Evolutionary conservation across 139 green algal genomes (phyloP), one percentile per base, ranked within the genome.

Genomic region (Micromonas commoda): DNA sequence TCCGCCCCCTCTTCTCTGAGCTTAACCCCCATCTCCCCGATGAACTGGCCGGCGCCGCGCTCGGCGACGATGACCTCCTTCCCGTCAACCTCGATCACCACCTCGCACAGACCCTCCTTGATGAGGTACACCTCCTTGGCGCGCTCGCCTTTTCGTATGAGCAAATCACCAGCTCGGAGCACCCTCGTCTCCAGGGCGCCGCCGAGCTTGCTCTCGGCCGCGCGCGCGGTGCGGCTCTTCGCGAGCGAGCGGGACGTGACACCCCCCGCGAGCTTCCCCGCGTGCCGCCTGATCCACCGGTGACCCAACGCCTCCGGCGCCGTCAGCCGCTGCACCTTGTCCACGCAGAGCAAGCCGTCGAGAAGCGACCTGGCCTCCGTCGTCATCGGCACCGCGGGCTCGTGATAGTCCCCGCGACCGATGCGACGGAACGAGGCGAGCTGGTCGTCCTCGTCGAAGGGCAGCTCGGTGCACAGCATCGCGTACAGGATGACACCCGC

Each of bases 251-350:
- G 9, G n/a, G 61, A 13, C 61, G 32, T 35, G 32, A 24, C n/a
- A 68, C 19, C 31, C 13, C 61, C n/a, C 19, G n/a, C 61, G 9
- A 68, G 19, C 9, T 68, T 26, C 5, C 32, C 61, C 19, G 5
- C 4, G 64, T 39, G n/a, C 29, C 26, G 38, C 45, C 26, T 38
- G 34, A 97, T 88, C 83, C 97, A 99, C 0, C 95, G 95, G 85
- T 99, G 95, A 31, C 77, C 63, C 84, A 99, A 78, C 38, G 95
- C 95, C 79, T 96, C 85, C 69, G 92, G 89, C 31, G 92, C 91
- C 0, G 85, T 91, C 29, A 98, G 88, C 23, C 94, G 90, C 82
- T 96, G 95, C 79, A 89, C 73, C 0, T 93, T 93, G 71, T 94
- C 91, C 81, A 92, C 88, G 52, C 88, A 81, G 78, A 96, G 85